Conservation (phyloP, 73 alveolate genomes). For the Effrenium voratum region DNA sequence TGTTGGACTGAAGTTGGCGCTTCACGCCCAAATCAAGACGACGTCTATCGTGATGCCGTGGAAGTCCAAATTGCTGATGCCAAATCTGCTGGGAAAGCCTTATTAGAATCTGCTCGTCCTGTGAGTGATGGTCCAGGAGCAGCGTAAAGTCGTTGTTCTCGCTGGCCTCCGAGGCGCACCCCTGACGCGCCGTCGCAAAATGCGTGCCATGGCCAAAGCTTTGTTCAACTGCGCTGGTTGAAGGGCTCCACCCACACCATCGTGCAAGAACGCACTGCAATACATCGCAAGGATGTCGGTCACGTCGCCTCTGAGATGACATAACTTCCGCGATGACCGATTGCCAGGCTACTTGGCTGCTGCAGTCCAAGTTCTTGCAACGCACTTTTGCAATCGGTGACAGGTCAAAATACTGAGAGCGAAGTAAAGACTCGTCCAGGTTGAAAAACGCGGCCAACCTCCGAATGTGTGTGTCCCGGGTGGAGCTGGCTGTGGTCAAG, state of each 20-base stretch:
- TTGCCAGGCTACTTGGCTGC: not conserved
- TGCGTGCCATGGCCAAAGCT: not conserved
- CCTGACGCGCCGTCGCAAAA: not conserved
- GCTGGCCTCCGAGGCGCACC: not conserved
- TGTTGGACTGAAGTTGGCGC: too few species aligned
- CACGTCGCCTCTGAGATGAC: not conserved
- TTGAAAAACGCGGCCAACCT: not conserved
- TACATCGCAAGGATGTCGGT: not conserved
- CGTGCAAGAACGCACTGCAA: not conserved
- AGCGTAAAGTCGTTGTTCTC: not conserved
- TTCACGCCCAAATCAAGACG: too few species aligned
- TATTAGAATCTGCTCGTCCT: not conserved
- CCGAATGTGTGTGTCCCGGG: not conserved
- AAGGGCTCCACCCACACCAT: not conserved
- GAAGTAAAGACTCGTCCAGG: not conserved
- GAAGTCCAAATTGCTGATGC: too few species aligned
- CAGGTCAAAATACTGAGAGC: not conserved
- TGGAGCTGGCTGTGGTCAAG: too few species aligned
- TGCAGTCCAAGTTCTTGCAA: not conserved
- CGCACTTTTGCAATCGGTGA: not conserved
- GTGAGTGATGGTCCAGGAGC: not conserved
- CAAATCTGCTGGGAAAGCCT: not conserved
- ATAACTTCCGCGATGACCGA: not conserved
- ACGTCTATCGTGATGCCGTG: too few species aligned
- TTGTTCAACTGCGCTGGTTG: not conserved